phyloP scores from a whole-genome alignment of 1,139 yeast species.

The Kodamaea sp. region DNA sequence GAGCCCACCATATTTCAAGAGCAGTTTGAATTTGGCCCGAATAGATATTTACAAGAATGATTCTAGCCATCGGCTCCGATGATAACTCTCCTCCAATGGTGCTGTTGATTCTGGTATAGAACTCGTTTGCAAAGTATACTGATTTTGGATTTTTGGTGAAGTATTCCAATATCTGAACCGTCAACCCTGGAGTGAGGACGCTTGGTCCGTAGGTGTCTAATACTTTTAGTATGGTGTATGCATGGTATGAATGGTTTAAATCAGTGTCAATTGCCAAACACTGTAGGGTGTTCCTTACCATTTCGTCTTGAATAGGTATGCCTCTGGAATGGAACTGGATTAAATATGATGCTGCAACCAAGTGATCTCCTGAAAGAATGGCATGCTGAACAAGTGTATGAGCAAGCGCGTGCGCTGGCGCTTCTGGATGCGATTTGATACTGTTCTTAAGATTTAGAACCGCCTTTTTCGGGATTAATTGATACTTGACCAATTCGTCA shows the following conservation, averaged over 20 bases:
- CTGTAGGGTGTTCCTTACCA: constrained; percentile 7
- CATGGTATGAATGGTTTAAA: constrained; percentile 11
- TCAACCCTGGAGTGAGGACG: background rate
- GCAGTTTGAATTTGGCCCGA: constrained; percentile 12
- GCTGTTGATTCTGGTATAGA: constrained; percentile 1
- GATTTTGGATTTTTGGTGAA: constrained; percentile 10
- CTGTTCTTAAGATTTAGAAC: no score
- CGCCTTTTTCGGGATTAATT: constrained; percentile 1
- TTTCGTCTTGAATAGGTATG: constrained; percentile 4
- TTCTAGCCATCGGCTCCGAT: no score
- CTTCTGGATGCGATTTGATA: no score
- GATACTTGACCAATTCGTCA: no score
- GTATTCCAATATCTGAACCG: constrained; percentile 6
- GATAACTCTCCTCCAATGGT: no score
- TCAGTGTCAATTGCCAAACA: constrained; percentile 12
- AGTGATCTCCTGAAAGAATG: constrained; percentile 22
- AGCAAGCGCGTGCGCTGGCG: no score
- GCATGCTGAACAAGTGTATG: constrained; percentile 11
- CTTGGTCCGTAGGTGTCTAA: constrained; percentile 6
- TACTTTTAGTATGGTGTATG: constrained; percentile 14
- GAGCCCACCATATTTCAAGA: constrained; percentile 7
- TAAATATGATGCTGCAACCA: constrained; percentile 23
- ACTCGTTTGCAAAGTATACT: constrained; percentile 15
- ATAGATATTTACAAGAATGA: constrained; percentile 7
- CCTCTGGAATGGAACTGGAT: constrained; percentile 5